Evolutionary conservation across 139 green algal species (phyloP).

Genomic region (Astrephomene gubernaculifera): DNA sequence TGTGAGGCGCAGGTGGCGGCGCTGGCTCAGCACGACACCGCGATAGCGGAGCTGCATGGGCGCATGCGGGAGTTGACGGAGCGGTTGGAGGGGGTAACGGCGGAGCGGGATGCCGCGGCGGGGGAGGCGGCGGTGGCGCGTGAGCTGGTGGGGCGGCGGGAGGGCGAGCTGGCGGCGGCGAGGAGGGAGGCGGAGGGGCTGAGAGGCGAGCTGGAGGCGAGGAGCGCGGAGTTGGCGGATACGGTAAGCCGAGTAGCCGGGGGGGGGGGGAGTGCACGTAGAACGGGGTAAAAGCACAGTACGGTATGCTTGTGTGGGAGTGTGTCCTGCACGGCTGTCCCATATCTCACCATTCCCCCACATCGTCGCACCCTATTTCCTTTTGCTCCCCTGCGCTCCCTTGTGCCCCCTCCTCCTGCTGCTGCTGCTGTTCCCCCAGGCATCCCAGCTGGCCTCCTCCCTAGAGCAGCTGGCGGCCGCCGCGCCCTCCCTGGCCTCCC

Average conservation of each 20-base stretch:
- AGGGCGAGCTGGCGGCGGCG: neutral
- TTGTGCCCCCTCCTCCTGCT: neutral
- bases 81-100: neutral
- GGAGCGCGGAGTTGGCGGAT: slow-evolving; percentile 1
- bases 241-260: too few relatives aligned
- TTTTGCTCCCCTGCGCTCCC: too few relatives aligned
- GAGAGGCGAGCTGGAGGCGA: slow-evolving; percentile 1
- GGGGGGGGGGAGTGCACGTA: too few relatives aligned
- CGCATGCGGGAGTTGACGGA: slow-evolving; percentile 11
- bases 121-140: slow-evolving; percentile 4
- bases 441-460: slow-evolving; percentile 1
- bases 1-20: slow-evolving; percentile 35
- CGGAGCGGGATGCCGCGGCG: neutral
- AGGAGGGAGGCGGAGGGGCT: neutral
- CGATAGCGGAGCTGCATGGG: slow-evolving; percentile 23
- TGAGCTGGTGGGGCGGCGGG: slow-evolving; percentile 4
- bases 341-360: too few relatives aligned
- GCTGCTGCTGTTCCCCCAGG: neutral
- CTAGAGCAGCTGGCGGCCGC: slow-evolving; percentile 31
- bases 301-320: too few relatives aligned
- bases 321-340: too few relatives aligned
- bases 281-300: too few relatives aligned
- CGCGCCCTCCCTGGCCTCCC: slow-evolving; percentile 11
- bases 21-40: slow-evolving; percentile 40
- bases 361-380: too few relatives aligned